Percentiles rank a stretch among this genome's conserved stretches.
Evolutionary conservation across 1,284 basidiomycete species (phyloP).

Genomic region (Pseudozyma sp.): DNA sequence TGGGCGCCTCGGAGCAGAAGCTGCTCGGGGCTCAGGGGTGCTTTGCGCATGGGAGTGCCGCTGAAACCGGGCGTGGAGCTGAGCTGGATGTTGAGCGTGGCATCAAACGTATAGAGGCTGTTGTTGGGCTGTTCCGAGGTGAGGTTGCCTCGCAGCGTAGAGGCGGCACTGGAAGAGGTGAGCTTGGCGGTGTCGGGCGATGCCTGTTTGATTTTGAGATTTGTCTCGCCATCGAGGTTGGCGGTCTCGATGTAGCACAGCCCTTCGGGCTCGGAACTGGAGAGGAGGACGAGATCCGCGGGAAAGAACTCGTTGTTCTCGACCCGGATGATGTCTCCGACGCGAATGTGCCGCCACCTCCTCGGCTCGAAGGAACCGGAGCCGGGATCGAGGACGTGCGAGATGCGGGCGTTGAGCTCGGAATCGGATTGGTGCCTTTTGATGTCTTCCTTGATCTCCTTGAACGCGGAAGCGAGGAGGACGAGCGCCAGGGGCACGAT

Average conservation of each 20-base stretch:
- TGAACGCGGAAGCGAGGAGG: slow-evolving; percentile 92
- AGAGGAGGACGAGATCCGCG: slow-evolving; percentile 88
- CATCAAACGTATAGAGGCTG: slow-evolving; percentile 94
- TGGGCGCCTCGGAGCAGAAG: slow-evolving; percentile 93
- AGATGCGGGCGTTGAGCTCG: slow-evolving; percentile 85
- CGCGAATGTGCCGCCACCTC: slow-evolving; percentile 88
- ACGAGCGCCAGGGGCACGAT: slow-evolving; percentile 91
- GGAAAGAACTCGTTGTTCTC: slow-evolving; percentile 95
- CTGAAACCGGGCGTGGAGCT: slow-evolving; percentile 62
- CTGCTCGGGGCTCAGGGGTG: slow-evolving; percentile 94
- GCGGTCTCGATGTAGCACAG: slow-evolving; percentile 97
- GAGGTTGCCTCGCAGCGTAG: slow-evolving; percentile 81
- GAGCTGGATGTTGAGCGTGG: slow-evolving; percentile 74
- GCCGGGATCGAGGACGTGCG: slow-evolving; percentile 79
- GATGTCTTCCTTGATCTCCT: slow-evolving; percentile 94
- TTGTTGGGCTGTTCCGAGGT: slow-evolving; percentile 97
- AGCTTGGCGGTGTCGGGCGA: slow-evolving; percentile 82
- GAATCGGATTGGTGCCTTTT: slow-evolving; percentile 96
- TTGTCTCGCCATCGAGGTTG: slow-evolving; percentile 98
- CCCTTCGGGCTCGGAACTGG: slow-evolving; percentile 94
- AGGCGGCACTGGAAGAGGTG: slow-evolving; percentile 81
- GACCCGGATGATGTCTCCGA: slow-evolving; percentile 91
- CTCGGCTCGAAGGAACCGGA: slow-evolving; percentile 78
- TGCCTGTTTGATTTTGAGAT: slow-evolving; percentile 98
- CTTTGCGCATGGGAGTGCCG: slow-evolving; percentile 66